Evolutionary conservation across 306 rosid genomes (phyloP), one percentile per base, ranked within the genome.

Genomic region (Hippophae tibetana): DNA sequence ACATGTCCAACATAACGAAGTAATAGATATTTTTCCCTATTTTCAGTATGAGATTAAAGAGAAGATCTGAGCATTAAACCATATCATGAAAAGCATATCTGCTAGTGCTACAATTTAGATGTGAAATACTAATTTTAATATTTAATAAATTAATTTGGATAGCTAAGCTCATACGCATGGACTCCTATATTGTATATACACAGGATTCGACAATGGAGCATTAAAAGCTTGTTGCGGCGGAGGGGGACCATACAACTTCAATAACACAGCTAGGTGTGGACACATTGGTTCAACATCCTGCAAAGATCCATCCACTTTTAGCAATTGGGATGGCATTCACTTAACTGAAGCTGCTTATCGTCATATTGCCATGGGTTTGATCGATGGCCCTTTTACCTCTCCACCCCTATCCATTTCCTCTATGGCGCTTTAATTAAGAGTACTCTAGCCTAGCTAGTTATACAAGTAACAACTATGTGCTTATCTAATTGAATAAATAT

Each of bases 291-390:
- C 84, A 8, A 68, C 42, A 31, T 77, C 74, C 7, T 84, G 89
- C 61, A 52, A 58, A 43, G 43, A 78, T 60, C 89, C 95, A 8
- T 71, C 80, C 2, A 54, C 72, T 1, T 48, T 56, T 58, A 67
- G 59, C 31, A 87, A 79, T 18, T 84, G 92, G 95, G 95, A 84
- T 61, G 95, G 95, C 48, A 6, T 77, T 50, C 89, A 84, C 67
- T 76, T 83, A 48, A 84, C 95, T 0, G 86, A 82, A 63, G 86
- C 89, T 1, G 89, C 92, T 48, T 74, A 84, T 72, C 50, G 54
- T 25, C 52, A 65, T 18, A 78, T 87, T 23, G 80, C 89, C 10
- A 57, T 61, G 47, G 83, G 71, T 57, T 60, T 84, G 26, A 53
- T 78, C 43, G 0, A 66, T 1, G 86, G 86, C 43, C 74, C 70